phyloP scores from a whole-genome alignment of 495 filamentous ascomycete genomes.

The Talaromyces ruber region DNA sequence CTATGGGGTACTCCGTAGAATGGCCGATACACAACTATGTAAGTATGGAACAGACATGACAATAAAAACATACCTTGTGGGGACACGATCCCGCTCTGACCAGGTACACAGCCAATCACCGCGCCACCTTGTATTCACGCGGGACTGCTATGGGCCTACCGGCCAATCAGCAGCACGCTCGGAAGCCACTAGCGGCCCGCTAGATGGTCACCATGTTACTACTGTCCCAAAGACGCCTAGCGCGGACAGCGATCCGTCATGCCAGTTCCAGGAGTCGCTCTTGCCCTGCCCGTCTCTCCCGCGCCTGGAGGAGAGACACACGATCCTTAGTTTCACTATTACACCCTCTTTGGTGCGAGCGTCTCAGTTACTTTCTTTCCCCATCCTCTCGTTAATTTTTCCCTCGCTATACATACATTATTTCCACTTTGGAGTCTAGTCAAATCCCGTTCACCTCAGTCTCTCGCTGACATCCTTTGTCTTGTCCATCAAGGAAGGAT shows the following conservation, averaged over 20 bases:
- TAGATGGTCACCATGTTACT: conserved; percentile 5
- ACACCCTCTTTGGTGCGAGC: background rate
- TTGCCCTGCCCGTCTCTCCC: background rate
- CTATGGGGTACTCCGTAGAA: background rate
- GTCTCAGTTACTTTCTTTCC: background rate
- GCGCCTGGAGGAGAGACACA: background rate
- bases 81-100: background rate
- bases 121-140: background rate
- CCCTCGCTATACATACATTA: conserved; percentile 2
- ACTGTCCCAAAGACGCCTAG: background rate
- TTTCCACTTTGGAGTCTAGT: conserved; percentile 6
- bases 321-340: conserved; percentile 1
- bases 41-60: background rate
- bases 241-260: background rate
- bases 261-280: background rate
- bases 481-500: conserved; percentile 2
- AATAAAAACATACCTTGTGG: background rate
- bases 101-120: conserved; percentile 1
- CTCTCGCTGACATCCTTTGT: background rate
- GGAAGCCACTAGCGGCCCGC: conserved; percentile 9
- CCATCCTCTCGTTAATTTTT: conserved; percentile 6
- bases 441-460: background rate
- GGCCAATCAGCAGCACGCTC: background rate
- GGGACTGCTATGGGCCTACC: background rate
- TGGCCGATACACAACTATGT: background rate